Evolutionary conservation across 257 asterid genomes (phyloP).

Genomic region (Gentiana macrophylla): DNA sequence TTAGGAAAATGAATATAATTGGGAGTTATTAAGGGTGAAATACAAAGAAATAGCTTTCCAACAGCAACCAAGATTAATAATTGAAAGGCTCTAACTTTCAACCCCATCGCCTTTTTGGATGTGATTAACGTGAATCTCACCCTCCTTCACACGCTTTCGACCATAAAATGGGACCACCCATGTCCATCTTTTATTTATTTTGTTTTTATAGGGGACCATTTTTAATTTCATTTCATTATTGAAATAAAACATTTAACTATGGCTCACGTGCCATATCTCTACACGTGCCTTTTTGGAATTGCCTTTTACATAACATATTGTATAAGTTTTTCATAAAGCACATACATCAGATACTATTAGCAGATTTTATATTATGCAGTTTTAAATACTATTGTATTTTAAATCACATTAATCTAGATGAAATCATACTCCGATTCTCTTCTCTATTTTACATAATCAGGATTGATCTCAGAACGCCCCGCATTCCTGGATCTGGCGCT

Average conservation of each 20-base stretch:
- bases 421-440: too few species aligned
- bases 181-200: neutral
- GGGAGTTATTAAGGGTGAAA: neutral
- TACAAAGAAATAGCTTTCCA: constrained; percentile 1
- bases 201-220: constrained; percentile 11
- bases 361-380: too few species aligned
- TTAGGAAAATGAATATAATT: too few species aligned
- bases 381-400: too few species aligned
- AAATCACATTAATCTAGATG: too few species aligned
- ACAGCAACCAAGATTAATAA: constrained; percentile 23
- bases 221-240: constrained; percentile 10
- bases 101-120: constrained; percentile 30
- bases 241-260: constrained; percentile 9
- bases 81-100: constrained; percentile 50
- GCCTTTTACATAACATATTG: too few species aligned
- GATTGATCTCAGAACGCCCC: too few species aligned
- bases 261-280: constrained; percentile 33
- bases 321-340: too few species aligned
- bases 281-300: constrained; percentile 8
- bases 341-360: too few species aligned
- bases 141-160: constrained; percentile 41
- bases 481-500: too few species aligned
- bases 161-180: too few species aligned
- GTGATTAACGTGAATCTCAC: constrained; percentile 72
- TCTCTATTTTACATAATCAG: too few species aligned